These are phyloP conservation scores for Davidsoniella virescens DNA, from an alignment of 2,329 filamentous ascomycete species.

Conservation along the genomic window DNA sequence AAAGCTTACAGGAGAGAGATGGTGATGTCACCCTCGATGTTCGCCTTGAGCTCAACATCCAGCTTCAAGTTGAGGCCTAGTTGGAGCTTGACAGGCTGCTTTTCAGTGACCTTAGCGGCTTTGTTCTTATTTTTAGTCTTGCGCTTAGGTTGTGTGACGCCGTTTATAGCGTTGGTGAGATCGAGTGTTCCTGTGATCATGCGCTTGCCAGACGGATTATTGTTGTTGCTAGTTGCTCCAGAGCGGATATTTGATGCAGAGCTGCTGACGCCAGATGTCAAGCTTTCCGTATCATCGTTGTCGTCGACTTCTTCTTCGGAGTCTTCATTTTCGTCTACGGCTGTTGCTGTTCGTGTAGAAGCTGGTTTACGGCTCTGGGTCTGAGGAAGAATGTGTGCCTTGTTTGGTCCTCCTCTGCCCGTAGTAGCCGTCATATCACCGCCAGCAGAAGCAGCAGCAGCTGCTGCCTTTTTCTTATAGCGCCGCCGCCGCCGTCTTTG, in stretches of 20 bases:
- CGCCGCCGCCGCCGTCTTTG: constrained; percentile 3
- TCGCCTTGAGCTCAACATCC: constrained; percentile 63
- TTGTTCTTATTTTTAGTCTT: constrained; percentile 9
- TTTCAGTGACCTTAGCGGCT: neutral
- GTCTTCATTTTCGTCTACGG: neutral
- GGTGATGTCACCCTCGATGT: constrained; percentile 60
- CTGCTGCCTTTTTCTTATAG: neutral
- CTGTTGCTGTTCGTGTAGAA: neutral
- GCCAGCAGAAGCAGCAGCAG: no score
- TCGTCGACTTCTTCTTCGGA: neutral
- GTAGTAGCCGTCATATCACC: no score
- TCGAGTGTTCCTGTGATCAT: constrained; percentile 7
- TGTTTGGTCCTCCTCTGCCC: no score
- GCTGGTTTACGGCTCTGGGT: neutral
- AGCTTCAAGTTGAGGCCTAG: constrained; percentile 62
- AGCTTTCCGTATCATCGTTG: constrained; percentile 4
- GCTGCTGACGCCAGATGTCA: neutral
- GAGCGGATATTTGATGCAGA: neutral
- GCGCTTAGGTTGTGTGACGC: neutral
- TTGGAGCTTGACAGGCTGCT: constrained; percentile 27
- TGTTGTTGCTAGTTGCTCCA: no score
- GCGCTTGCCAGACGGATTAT: neutral
- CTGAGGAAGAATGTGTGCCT: no score
- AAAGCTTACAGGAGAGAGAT: constrained; percentile 42
- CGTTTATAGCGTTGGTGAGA: neutral